Evolutionary conservation across 768 basidiomycete genomes (phyloP).

Genomic region (Pleurotus eryngii): DNA sequence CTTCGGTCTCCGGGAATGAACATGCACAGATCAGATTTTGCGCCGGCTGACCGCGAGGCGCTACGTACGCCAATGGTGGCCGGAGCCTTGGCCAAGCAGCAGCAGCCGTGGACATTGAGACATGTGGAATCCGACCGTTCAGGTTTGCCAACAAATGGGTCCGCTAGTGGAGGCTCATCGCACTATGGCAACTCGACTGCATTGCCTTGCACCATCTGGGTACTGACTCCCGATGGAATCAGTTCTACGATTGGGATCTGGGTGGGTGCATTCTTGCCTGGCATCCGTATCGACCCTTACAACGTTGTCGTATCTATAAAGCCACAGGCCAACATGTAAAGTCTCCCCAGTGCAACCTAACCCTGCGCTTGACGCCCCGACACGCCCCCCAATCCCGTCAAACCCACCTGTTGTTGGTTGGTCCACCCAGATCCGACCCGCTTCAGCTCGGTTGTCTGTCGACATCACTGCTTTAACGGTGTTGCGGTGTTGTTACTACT

Average conservation of each 20-base stretch:
- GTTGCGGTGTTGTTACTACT: not conserved
- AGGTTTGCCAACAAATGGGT: not conserved
- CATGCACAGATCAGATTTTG: not conserved
- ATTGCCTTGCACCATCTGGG: not conserved
- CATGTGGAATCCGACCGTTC: not conserved
- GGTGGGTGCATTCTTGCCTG: not conserved
- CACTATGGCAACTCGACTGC: not conserved
- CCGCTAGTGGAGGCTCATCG: not conserved
- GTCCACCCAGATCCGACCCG: conserved; percentile 4
- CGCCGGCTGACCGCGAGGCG: not conserved
- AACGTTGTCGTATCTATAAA: conserved; percentile 5
- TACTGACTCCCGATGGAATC: too few relatives aligned
- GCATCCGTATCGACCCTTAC: conserved; percentile 1
- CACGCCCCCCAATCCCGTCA: not conserved
- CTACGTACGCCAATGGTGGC: not conserved
- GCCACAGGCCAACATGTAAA: not conserved
- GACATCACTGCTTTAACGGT: conserved; percentile 2
- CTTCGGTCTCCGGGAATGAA: not conserved
- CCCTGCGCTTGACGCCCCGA: conserved; percentile 3
- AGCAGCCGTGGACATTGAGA: not conserved
- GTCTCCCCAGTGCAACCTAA: not conserved
- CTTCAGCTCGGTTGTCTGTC: not conserved
- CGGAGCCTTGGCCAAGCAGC: not conserved
- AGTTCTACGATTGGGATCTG: not conserved
- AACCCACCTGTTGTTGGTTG: not conserved